Conservation (phyloP, 495 filamentous ascomycete genomes). For the Trichodelitschia bisporula region DNA sequence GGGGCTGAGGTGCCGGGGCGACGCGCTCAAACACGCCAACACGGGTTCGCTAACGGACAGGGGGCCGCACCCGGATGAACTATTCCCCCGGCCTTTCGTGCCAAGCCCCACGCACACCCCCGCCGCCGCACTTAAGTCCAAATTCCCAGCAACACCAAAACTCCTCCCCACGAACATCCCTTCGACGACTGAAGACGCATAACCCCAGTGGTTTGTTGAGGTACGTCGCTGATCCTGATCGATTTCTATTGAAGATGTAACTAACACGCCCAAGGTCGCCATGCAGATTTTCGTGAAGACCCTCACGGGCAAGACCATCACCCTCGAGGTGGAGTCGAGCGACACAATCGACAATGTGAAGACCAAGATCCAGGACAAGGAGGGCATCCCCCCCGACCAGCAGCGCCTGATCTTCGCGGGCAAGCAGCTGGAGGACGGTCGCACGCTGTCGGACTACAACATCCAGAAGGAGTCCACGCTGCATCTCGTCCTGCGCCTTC, state of each 20-base stretch:
- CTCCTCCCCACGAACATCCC: background rate
- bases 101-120: background rate
- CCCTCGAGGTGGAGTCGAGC: conserved; percentile 99
- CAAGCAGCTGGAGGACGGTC: conserved; percentile 99
- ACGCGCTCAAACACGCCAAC: no score
- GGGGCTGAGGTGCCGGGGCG: no score
- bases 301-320: conserved; percentile 99
- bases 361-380: conserved; percentile 93
- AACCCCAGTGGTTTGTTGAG: no score
- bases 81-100: background rate
- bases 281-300: conserved; percentile 99
- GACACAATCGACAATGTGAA: conserved; percentile 99
- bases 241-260: no score
- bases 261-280: no score
- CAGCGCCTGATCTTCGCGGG: conserved; percentile 99
- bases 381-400: conserved; percentile 99
- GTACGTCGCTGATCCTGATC: no score
- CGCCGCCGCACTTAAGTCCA: background rate
- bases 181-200: background rate
- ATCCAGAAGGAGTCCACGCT: conserved; percentile 99
- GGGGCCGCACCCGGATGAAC: no score
- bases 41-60: no score
- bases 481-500: conserved; percentile 92
- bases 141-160: background rate
- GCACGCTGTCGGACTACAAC: conserved; percentile 99